Conservation (phyloP, 106 monocot genomes). For the Phalaenopsis equestris region DNA sequence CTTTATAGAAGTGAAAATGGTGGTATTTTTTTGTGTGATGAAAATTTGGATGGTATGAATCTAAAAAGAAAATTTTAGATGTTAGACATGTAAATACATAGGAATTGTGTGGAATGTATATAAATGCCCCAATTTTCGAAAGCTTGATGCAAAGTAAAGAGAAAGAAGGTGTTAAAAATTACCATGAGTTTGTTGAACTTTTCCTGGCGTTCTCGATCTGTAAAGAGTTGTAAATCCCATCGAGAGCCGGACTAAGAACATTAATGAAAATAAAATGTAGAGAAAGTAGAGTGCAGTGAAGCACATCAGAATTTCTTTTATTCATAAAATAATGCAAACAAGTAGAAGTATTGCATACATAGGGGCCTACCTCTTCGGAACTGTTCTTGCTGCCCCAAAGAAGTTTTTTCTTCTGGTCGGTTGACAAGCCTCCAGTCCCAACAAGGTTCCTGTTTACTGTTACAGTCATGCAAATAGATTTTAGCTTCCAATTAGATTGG, state of each 20-base stretch:
- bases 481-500: too few relatives aligned
- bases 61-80: too few relatives aligned
- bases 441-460: conserved; percentile 86
- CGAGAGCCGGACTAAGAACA: conserved; percentile 36
- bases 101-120: too few relatives aligned
- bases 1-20: too few relatives aligned
- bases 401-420: conserved; percentile 95
- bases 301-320: not conserved
- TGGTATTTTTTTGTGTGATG: too few relatives aligned
- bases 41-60: too few relatives aligned
- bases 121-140: not conserved
- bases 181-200: conserved; percentile 99
- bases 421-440: conserved; percentile 49
- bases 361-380: conserved; percentile 49
- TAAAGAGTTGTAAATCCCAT: conserved; percentile 71
- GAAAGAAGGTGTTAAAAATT: conserved; percentile 14
- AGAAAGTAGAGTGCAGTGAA: not conserved
- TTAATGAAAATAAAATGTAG: not conserved
- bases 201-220: conserved; percentile 84
- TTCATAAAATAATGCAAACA: not conserved
- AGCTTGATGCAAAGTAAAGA: not conserved
- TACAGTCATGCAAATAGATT: not conserved
- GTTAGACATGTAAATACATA: too few relatives aligned
- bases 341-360: not conserved
- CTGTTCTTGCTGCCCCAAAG: conserved; percentile 93